Evolutionary conservation across 441 rosid species (phyloP), one percentile per base, ranked within the genome.

Genomic region (Geranium incanum): DNA sequence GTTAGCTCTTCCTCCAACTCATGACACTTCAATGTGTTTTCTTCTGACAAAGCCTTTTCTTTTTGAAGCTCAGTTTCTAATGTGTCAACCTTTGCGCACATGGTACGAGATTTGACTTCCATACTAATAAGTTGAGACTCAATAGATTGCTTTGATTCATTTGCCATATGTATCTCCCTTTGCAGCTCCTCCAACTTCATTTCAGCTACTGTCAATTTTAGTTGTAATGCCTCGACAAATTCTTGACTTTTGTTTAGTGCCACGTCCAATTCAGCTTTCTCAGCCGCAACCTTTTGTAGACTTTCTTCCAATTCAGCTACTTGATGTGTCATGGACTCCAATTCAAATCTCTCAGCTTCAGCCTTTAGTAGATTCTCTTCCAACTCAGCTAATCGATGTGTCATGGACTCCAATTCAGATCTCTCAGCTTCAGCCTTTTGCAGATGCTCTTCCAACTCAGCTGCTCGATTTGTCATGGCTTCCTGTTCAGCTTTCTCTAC

Each of bases 1-100:
- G 75, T 76, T 76, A 87, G 82, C 76, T 88, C 91, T 7, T 80
- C 86, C 82, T 85, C 86, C 70, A 88, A 80, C 71, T 83, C 78
- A 63, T 71, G 60, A 67, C 85, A 80, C 75, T 72, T 86, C 43
- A 70, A 78, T 66, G 50, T 60, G 76, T 77, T 81, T 78, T 84
- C 87, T 37, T 75, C 77, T 7, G 88, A 85, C 38, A 84, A 74
- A 6, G 73, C 76, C 62, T 73, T 81, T 75, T 91, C 96, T 73
- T 81, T 81, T 72, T 67, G 76, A 18, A 77, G 41, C 75, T 68
- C 79, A 64, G 83, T 81, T 76, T 85, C 87, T 75, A 90, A 79
- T 37, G 80, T 82, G 78, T 66, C 66, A 48, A 88, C 79, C 73
- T 79, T 87, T 70, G 78, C 71, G 63, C 43, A 77, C 86, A 93